Evolutionary conservation across 768 basidiomycete species (phyloP), one percentile per base, ranked within the genome.

Genomic region (Boletellus emodensis): DNA sequence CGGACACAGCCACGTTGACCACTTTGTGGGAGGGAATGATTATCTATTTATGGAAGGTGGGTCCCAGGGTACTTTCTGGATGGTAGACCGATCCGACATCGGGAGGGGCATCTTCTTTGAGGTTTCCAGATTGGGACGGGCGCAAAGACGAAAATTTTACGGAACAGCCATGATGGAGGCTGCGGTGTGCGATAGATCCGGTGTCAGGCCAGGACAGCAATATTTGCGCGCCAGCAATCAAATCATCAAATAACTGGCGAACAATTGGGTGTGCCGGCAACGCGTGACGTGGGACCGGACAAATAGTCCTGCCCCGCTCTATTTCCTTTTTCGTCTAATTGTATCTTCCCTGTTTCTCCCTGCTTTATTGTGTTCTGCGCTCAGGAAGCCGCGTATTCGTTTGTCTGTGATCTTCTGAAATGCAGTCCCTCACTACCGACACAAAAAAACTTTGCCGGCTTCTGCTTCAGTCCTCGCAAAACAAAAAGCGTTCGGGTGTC

Each of bases 261-360:
- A 67, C 65, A 69, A 67, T 67, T 69, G 53, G 49, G 53, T 52
- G 34, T 55, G 52, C 59, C 65, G 60, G 58, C 59, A 66, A 34
- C 20, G 39, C 44, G 58, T 26, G 60, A 68, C 60, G 58, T 63
- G 57, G 47, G 41, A 58, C 49, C 48, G 30, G 44, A 52, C 44
- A 46, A 59, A 43, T 11, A 11, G 37, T 26, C 43, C 22, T 50
- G 37, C 40, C 52, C 54, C 51, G 20, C 48, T 57, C 20, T 3
- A 43, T 63, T 67, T 67, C 66, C 66, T 61, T 65, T 67, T 65
- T 60, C 53, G 61, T 69, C 65, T 57, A 68, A 68, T 67, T 67
- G 66, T 67, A 56, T 67, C 46, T 58, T 67, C 48, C 63, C 63
- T 38, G 61, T 67, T 69, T 69, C 58, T 65, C 56, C 52, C 54